A percentile compares a stretch with the other conserved stretches of the same genome.
These are phyloP conservation scores for Setaria italica DNA, from an alignment of 202 grass and related monocot genomes.

Conservation along the genomic window DNA sequence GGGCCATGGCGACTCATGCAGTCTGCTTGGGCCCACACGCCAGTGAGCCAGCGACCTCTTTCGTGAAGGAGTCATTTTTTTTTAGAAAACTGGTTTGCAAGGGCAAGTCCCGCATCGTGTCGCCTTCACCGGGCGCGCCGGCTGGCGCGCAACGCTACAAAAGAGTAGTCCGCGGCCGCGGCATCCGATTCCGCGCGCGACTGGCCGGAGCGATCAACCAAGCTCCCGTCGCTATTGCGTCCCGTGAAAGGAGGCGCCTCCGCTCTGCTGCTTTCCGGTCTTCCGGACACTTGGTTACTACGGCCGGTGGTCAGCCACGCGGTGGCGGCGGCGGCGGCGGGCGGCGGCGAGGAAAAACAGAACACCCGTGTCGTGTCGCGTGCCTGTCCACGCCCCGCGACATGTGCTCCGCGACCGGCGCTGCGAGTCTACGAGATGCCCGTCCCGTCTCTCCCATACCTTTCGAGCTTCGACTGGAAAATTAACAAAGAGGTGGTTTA, in stretches of 20 bases:
- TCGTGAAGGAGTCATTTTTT: too few species aligned
- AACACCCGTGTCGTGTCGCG: neutral
- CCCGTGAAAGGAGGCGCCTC: slow-evolving; percentile 38
- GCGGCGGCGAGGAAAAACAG: neutral
- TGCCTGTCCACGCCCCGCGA: neutral
- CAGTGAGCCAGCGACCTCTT: neutral
- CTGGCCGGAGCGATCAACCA: neutral
- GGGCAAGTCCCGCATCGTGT: neutral
- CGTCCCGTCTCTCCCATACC: neutral
- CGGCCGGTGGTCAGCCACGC: slow-evolving; percentile 3
- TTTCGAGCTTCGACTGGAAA: neutral
- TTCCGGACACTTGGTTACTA: neutral
- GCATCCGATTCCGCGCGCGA: neutral
- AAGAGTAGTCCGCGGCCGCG: slow-evolving; percentile 36
- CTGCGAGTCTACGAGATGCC: slow-evolving; percentile 4
- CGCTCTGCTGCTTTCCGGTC: neutral
- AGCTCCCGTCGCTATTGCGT: slow-evolving; percentile 30
- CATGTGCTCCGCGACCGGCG: neutral
- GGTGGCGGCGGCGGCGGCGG: slow-evolving; percentile 2
- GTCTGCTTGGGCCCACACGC: neutral
- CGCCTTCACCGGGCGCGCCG: neutral
- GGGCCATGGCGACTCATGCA: too few species aligned
- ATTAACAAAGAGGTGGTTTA: neutral
- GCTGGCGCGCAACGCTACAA: neutral
- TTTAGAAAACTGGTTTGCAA: neutral